Evolutionary conservation across 2,329 filamentous ascomycete genomes (phyloP).

Genomic region (Penicillium polonicum): DNA sequence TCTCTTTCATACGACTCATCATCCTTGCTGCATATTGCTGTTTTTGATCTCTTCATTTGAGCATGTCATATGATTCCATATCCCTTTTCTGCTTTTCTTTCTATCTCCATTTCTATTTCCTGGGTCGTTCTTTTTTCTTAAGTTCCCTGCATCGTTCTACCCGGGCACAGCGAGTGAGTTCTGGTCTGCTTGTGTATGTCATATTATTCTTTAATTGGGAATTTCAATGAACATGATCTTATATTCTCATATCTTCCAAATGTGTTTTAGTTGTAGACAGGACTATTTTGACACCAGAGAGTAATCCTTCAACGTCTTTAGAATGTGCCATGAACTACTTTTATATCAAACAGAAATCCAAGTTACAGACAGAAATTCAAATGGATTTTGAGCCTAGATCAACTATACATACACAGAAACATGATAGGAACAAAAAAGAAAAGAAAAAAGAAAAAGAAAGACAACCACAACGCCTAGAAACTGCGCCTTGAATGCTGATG

Average conservation of each 20-base stretch:
- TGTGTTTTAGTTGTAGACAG: background rate
- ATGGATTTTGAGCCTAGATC: background rate
- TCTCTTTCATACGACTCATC: background rate
- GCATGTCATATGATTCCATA: conserved; percentile 11
- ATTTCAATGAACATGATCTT: conserved; percentile 23
- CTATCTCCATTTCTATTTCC: background rate
- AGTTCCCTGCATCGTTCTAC: conserved; percentile 21
- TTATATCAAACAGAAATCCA: background rate
- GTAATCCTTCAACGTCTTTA: background rate
- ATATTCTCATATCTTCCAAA: background rate
- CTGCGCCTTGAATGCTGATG: conserved; percentile 11
- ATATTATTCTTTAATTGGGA: conserved; percentile 17
- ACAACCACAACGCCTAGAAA: conserved; percentile 13
- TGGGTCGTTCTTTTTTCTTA: background rate
- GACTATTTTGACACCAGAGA: background rate
- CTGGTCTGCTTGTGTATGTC: conserved; percentile 25
- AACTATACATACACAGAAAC: conserved; percentile 6
- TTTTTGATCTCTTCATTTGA: conserved; percentile 5
- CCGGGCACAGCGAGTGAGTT: conserved; percentile 31
- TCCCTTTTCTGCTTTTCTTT: background rate
- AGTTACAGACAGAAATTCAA: background rate
- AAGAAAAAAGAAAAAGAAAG: background rate
- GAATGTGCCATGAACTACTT: no score
- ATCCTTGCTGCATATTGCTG: conserved; percentile 12
- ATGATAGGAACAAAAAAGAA: background rate